Evolutionary conservation across 2,329 filamentous ascomycete genomes (phyloP).

Genomic region (Phialophora tarda): DNA sequence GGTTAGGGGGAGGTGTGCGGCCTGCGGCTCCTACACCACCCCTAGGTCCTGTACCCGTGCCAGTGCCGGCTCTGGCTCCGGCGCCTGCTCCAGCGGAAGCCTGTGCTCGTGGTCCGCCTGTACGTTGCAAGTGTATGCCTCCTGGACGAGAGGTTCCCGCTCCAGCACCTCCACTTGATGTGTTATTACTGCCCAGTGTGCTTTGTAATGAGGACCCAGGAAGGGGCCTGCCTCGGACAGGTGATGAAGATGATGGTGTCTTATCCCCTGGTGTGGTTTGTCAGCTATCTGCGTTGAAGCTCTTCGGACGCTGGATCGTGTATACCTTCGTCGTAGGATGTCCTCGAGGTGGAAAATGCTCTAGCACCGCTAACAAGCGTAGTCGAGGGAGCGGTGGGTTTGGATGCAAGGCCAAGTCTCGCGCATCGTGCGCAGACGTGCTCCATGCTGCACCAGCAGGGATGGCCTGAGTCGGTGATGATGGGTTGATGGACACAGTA

Average conservation of each 20-base stretch:
- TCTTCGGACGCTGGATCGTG: not conserved
- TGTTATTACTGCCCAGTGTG: conserved; percentile 7
- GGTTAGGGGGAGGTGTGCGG: conserved; percentile 10
- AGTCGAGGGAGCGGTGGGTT: not conserved
- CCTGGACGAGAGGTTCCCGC: conserved; percentile 1
- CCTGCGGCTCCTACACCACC: conserved; percentile 1
- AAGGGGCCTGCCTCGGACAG: conserved; percentile 4
- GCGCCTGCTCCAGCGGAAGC: not conserved
- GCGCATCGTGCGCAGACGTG: conserved; percentile 28
- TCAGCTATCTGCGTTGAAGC: conserved; percentile 5
- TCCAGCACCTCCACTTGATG: not conserved
- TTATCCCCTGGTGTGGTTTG: conserved; percentile 3
- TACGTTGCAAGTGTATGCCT: conserved; percentile 4
- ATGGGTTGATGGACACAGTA: not conserved
- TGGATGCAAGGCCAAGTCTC: conserved; percentile 23
- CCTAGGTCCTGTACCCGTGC: conserved; percentile 3
- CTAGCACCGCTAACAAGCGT: conserved; percentile 5
- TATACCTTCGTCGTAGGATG: conserved; percentile 25
- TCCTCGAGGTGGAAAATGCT: conserved; percentile 23
- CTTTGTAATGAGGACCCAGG: not conserved
- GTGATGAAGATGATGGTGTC: conserved; percentile 7
- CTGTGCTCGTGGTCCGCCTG: conserved; percentile 2
- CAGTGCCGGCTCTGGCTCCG: not conserved
- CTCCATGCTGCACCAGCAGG: conserved; percentile 18
- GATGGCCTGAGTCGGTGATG: not conserved